These are phyloP conservation scores for Xylariaceae sp. DNA, from an alignment of 2,329 filamentous ascomycete species.

Conservation along the genomic window DNA sequence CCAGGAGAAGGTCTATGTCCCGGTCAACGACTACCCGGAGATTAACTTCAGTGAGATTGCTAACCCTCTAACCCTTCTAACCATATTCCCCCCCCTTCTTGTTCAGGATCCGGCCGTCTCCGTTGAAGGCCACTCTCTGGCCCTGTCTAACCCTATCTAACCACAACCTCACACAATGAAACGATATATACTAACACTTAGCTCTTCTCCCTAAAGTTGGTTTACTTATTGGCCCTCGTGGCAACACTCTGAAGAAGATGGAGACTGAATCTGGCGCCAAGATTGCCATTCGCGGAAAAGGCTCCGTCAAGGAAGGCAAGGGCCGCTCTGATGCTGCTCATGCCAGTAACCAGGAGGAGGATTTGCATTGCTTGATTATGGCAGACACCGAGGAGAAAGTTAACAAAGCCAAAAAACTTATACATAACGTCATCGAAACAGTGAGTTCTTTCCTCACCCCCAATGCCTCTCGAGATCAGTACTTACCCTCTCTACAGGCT, in stretches of 20 bases:
- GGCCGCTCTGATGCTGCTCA: conserved; percentile 98
- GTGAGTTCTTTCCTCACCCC: conserved; percentile 51
- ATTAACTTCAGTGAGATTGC: conserved; percentile 99
- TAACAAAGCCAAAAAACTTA: conserved; percentile 97
- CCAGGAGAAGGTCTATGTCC: conserved; percentile 99
- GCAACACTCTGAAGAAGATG: conserved; percentile 99
- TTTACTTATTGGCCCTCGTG: conserved; percentile 99
- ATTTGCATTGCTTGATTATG: conserved; percentile 99
- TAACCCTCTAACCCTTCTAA: conserved; percentile 92
- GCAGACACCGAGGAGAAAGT: conserved; percentile 99
- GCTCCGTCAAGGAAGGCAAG: conserved; percentile 99
- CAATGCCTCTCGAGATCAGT: background rate
- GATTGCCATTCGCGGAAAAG: conserved; percentile 98
- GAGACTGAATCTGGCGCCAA: conserved; percentile 95
- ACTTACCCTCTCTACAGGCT: conserved; percentile 56
- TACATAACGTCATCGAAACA: conserved; percentile 98
- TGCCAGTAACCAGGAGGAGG: conserved; percentile 99
- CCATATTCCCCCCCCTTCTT: conserved; percentile 40
- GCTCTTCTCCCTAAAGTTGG: conserved; percentile 90
- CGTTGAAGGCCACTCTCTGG: conserved; percentile 23
- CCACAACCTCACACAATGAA: conserved; percentile 35
- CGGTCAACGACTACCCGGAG: conserved; percentile 99
- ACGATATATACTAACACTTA: conserved; percentile 79
- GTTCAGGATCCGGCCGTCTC: conserved; percentile 42
- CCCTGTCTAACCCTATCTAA: conserved; percentile 30